These are phyloP conservation scores for Irpex rosettiformis DNA, from an alignment of 1,284 basidiomycete species.

Conservation along the genomic window DNA sequence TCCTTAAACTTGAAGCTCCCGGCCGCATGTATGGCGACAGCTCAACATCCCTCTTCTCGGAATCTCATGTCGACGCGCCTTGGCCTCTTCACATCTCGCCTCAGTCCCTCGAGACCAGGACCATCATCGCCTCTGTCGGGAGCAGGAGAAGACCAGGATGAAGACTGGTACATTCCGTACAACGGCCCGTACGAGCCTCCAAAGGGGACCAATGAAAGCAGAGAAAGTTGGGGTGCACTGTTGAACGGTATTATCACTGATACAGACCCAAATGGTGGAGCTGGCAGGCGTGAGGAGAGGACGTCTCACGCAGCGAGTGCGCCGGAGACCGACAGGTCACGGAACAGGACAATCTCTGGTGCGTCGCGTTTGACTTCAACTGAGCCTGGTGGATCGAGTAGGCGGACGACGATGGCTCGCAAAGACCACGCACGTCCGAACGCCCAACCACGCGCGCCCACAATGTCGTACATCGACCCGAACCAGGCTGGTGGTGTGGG, in stretches of 20 bases:
- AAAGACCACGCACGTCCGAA: conserved; percentile 7
- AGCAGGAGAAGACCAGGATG: conserved; percentile 29
- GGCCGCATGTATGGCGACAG: conserved; percentile 14
- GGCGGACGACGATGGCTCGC: conserved; percentile 5
- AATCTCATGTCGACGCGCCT: conserved; percentile 27
- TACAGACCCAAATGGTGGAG: conserved; percentile 13
- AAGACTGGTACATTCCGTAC: conserved; percentile 64
- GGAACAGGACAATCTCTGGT: conserved; percentile 24
- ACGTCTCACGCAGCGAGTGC: conserved; percentile 19
- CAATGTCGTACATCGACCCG: conserved; percentile 39
- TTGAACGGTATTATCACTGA: conserved; percentile 36
- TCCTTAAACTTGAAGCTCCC: conserved; percentile 11
- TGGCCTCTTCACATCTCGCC: conserved; percentile 14
- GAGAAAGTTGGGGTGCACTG: conserved; percentile 50
- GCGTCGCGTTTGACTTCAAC: conserved; percentile 21
- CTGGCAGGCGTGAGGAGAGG: conserved; percentile 9
- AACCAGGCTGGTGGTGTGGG: conserved; percentile 53
- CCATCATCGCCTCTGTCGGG: conserved; percentile 10
- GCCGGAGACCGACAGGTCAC: conserved; percentile 10
- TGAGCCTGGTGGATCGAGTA: conserved; percentile 6
- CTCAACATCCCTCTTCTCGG: conserved; percentile 29
- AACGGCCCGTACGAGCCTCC: conserved; percentile 56
- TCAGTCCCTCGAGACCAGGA: conserved; percentile 7
- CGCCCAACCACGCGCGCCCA: conserved; percentile 25
- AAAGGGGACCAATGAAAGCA: conserved; percentile 24